Conservation (phyloP, 805 yeast species). For the Scheffersomyces coipomensis region DNA sequence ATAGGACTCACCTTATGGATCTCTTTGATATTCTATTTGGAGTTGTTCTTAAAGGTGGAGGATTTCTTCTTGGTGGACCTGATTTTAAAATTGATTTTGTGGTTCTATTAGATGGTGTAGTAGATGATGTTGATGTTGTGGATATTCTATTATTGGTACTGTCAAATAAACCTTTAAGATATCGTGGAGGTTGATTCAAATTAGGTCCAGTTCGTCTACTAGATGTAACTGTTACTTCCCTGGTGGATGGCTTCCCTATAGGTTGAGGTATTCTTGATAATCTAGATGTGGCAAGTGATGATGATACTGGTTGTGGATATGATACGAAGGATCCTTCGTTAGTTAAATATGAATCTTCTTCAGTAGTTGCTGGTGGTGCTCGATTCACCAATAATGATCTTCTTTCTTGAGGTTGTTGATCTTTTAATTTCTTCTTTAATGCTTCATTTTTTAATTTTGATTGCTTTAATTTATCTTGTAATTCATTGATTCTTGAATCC, state of each 20-base stretch:
- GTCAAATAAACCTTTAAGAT: constrained; percentile 38
- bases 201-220: constrained; percentile 26
- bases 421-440: constrained; percentile 18
- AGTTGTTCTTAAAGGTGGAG: neutral
- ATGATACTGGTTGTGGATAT: constrained; percentile 13
- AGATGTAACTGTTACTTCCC: constrained; percentile 1
- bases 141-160: constrained; percentile 6
- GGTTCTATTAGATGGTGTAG: neutral
- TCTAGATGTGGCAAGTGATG: constrained; percentile 1
- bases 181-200: constrained; percentile 43
- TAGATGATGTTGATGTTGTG: neutral
- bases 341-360: constrained; percentile 25
- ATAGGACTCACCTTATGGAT: neutral
- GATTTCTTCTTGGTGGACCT: neutral
- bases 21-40: neutral
- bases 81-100: neutral
- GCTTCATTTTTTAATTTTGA: constrained; percentile 22
- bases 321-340: constrained; percentile 25
- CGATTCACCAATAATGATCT: neutral
- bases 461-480: constrained; percentile 16
- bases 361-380: constrained; percentile 1
- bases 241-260: constrained; percentile 1
- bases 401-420: neutral
- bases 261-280: constrained; percentile 22
- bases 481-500: constrained; percentile 18